Evolutionary conservation across 441 rosid genomes (phyloP).

Genomic region (Adansonia grandidieri): DNA sequence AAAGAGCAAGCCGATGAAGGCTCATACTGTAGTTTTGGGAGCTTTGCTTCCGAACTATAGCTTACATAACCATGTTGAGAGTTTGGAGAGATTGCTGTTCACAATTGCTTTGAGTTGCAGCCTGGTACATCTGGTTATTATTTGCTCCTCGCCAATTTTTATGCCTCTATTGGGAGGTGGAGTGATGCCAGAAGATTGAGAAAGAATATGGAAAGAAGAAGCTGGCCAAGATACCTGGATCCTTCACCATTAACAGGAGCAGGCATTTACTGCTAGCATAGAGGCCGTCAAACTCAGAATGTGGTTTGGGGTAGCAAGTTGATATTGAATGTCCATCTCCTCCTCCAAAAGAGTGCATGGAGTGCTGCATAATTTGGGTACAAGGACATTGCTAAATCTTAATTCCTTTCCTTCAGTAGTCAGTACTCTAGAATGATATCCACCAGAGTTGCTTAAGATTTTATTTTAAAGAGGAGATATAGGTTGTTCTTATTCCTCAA

Average conservation of each 20-base stretch:
- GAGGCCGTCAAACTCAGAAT: too few relatives aligned
- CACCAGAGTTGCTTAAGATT: not conserved
- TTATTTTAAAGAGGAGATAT: not conserved
- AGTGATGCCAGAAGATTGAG: constrained; percentile 37
- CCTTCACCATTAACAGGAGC: constrained; percentile 7
- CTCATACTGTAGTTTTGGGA: constrained; percentile 46
- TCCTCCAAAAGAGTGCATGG: not conserved
- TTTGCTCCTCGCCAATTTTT: constrained; percentile 41
- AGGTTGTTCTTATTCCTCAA: constrained; percentile 13
- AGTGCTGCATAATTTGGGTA: not conserved
- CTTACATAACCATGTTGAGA: constrained; percentile 39
- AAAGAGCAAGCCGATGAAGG: constrained; percentile 39
- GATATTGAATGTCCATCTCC: not conserved
- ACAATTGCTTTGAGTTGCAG: constrained; percentile 44
- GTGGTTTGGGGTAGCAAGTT: too few relatives aligned
- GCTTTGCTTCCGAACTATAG: constrained; percentile 48
- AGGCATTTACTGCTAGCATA: constrained; percentile 15
- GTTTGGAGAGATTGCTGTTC: constrained; percentile 47
- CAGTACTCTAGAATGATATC: not conserved
- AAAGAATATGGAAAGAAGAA: constrained; percentile 37
- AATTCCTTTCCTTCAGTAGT: not conserved
- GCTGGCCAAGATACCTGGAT: constrained; percentile 39
- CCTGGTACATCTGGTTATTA: constrained; percentile 37
- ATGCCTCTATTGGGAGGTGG: constrained; percentile 45
- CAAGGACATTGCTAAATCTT: not conserved